Evolutionary conservation across 345 rosid genomes (phyloP).

Genomic region (Citrus cavaleriei): DNA sequence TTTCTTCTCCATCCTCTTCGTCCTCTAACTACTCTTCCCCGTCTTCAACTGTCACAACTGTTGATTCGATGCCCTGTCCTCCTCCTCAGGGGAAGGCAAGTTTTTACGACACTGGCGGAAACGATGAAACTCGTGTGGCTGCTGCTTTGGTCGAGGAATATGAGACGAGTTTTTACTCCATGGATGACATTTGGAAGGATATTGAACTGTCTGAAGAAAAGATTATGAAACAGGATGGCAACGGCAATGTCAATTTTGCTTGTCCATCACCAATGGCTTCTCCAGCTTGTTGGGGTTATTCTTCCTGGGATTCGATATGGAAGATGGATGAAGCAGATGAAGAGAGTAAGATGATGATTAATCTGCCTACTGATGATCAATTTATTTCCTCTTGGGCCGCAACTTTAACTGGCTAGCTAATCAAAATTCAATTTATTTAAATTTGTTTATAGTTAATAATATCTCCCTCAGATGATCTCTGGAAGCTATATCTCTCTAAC

Average conservation of each 20-base stretch:
- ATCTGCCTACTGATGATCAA: conserved; percentile 32
- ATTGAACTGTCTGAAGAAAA: conserved; percentile 51
- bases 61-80: conserved; percentile 37
- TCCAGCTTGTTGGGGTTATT: conserved; percentile 64
- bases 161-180: conserved; percentile 42
- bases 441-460: conserved; percentile 38
- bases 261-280: conserved; percentile 43
- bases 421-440: conserved; percentile 51
- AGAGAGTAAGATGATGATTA: conserved; percentile 51
- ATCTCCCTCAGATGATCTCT: not conserved
- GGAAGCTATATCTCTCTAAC: conserved; percentile 35
- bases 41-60: conserved; percentile 46
- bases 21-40: conserved; percentile 52
- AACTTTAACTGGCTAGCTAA: conserved; percentile 50
- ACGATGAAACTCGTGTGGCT: not conserved
- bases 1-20: conserved; percentile 44
- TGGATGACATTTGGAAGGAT: conserved; percentile 96
- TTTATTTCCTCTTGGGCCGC: conserved; percentile 31
- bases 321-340: conserved; percentile 46
- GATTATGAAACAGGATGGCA: conserved; percentile 49
- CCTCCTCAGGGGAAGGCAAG: conserved; percentile 47
- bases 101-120: conserved; percentile 84
- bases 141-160: conserved; percentile 29
- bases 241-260: conserved; percentile 39
- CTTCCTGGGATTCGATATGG: conserved; percentile 58